Base-by-base conservation (phyloP, 1,284 basidiomycete genomes). In the Thelephora terrestris region DNA sequence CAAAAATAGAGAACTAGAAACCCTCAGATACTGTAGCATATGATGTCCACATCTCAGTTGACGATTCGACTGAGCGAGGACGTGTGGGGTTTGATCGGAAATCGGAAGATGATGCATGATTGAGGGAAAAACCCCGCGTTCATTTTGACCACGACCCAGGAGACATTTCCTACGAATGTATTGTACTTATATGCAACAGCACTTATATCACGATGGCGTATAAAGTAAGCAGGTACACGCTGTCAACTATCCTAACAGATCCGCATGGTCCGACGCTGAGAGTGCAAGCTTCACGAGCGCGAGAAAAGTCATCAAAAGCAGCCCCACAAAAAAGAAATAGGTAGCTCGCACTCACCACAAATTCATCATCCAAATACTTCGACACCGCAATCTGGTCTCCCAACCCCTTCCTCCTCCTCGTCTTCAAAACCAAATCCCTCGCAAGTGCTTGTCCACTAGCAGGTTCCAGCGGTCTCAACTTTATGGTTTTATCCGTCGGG, bases 401-500 rank as follows among this genome's bases (percentile, higher is more conserved):
- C 44, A 96, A 75, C 20, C 94, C 94, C 66, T 99, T 99, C 61
- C 96, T 76, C 67, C 96, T 76, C 56, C 96, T 80, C 37, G 94
- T 98, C 72, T 99, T 99, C 49, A 99, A 73, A 43, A 96, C 91
- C 48, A 99, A 77, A 69, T 99, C 96, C 56, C 91, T 72, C 46
- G 91, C 90, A 38, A 94, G 72, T 21, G 86, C 87, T 63, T 98
- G 91, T 10, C 94, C 92, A 43, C 92, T 92, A 23, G 96, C 96
- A 46, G 96, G 96, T 65, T 99, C 96, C 50, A 99, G 73, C 49
- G 96, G 95, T 52, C 94, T 79, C 51, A 99, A 79, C 66, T 92
- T 90, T 67, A 99, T 94, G 54, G 81, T 87, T 54, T 86, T 91
- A 70, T 99, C 96, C 56, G 89, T 94, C 40, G 96, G 96, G 70